Base-by-base conservation (phyloP, 2,329 filamentous ascomycete species). In the Xylaria multiplex region DNA sequence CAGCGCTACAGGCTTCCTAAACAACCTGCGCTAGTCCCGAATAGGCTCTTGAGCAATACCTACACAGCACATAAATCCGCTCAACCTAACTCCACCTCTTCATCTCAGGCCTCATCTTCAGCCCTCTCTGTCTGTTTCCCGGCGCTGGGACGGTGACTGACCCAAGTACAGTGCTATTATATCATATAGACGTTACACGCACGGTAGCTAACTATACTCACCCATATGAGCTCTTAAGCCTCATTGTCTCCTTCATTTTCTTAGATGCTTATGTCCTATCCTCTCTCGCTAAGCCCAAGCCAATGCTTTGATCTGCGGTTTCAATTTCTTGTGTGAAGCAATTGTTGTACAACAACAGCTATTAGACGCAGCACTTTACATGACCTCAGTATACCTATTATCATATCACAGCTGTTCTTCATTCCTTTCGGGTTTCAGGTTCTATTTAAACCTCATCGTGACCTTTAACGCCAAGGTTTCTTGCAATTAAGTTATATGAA, bases 11-110 rank as follows among this genome's bases (percentile, higher is more conserved):
- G 32, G 27, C 27, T 27, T 27, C 27, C 27, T 27, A 27, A 27
- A 27, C 27, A 27, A 27, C 2, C 27, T 3, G 27, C 57, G 35
- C 59, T 63, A 61, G 54, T 42, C 59, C 67, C 14, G 61, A 60
- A 56, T n/a, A 24, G 22, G 52, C 58, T 35, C 19, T 5, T 27
- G 22, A 43, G 55, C 43, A 45, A 40, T 46, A 27, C 27, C 27
- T 27, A 27, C 27, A 27, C 27, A 27, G 27, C 27, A 8, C 45
- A 60, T 56, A 67, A 67, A 64, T 67, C 65, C 61, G 53, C 61
- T 64, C 61, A 67, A 54, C n/a, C 5, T 3, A 46, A 35, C 43
- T 35, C 32, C 57, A 60, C 37, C 32, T 16, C 37, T 50, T 50
- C 48, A 60, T 52, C 45, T 43, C 46, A 54, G 9, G 35, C 35